Conservation (phyloP, 805 yeast species). For the Zygosaccharomyces kombuchaensis region DNA sequence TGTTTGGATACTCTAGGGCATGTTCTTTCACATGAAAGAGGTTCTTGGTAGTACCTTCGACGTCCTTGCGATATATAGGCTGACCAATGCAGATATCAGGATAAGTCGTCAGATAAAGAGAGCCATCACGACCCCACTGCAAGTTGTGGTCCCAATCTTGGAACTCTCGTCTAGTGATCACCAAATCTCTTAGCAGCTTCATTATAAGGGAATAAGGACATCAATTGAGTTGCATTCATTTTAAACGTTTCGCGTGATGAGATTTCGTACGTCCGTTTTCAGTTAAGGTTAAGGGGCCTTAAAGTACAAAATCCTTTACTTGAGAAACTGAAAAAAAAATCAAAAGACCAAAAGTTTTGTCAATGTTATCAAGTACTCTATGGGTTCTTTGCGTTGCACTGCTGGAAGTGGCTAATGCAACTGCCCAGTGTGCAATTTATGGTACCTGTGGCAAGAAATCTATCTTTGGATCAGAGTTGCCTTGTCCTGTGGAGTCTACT, state of each 20-base stretch:
- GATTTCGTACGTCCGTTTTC: background rate
- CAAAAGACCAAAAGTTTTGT: background rate
- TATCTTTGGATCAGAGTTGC: conserved; percentile 72
- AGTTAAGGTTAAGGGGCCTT: background rate
- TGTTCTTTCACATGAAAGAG: conserved; percentile 28
- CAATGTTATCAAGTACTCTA: background rate
- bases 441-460: conserved; percentile 72
- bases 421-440: conserved; percentile 35
- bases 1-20: conserved; percentile 22
- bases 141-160: conserved; percentile 27
- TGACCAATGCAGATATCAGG: conserved; percentile 29
- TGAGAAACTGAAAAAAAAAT: background rate
- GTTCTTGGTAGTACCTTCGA: conserved; percentile 18
- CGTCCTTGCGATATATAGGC: conserved; percentile 24
- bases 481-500: conserved; percentile 63
- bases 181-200: conserved; percentile 29
- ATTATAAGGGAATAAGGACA: conserved; percentile 7
- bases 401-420: conserved; percentile 5
- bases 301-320: background rate
- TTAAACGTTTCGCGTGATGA: conserved; percentile 4
- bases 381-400: background rate
- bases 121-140: conserved; percentile 32
- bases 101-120: conserved; percentile 24
- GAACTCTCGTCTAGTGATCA: conserved; percentile 27
- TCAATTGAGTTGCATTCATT: background rate